Conservation (phyloP, 1,284 basidiomycete species). For the Microbotryum lychnidis-dioicae region DNA sequence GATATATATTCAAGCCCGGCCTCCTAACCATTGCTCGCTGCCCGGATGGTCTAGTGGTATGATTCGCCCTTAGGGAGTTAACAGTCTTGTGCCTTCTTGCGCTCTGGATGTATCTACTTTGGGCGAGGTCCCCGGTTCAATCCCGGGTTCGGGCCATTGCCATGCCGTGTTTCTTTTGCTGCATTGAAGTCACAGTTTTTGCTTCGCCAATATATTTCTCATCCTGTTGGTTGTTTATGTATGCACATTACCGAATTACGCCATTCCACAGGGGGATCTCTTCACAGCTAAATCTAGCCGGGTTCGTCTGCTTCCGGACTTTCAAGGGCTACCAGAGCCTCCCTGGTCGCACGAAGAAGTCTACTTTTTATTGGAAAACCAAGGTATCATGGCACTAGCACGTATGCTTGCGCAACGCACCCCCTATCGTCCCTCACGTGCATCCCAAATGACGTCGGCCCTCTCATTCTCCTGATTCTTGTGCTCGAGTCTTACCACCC, state of each 20-base stretch:
- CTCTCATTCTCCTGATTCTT: constrained; percentile 32
- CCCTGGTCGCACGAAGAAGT: not conserved
- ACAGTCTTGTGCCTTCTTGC: no score
- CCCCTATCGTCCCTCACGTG: not conserved
- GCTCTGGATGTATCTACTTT: not conserved
- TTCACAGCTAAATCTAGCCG: not conserved
- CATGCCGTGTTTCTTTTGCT: not conserved
- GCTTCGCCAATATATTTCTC: no score
- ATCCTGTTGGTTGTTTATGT: no score
- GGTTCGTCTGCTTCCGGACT: constrained; percentile 5
- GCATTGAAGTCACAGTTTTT: no score
- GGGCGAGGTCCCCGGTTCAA: constrained; percentile 24
- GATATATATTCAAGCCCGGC: no score
- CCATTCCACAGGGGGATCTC: not conserved
- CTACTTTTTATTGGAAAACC: no score
- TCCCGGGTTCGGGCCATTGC: constrained; percentile 16
- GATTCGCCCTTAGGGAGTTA: constrained; percentile 17
- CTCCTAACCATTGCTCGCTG: not conserved
- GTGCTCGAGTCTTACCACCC: constrained; percentile 30
- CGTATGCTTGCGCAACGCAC: no score
- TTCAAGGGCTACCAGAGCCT: not conserved
- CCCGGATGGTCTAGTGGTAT: constrained; percentile 24
- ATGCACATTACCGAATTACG: no score
- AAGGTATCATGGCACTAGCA: no score
- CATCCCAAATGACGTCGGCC: constrained; percentile 33